phyloP scores from a whole-genome alignment of 2,329 filamentous ascomycete genomes.

The Aspergillus aculeatus region DNA sequence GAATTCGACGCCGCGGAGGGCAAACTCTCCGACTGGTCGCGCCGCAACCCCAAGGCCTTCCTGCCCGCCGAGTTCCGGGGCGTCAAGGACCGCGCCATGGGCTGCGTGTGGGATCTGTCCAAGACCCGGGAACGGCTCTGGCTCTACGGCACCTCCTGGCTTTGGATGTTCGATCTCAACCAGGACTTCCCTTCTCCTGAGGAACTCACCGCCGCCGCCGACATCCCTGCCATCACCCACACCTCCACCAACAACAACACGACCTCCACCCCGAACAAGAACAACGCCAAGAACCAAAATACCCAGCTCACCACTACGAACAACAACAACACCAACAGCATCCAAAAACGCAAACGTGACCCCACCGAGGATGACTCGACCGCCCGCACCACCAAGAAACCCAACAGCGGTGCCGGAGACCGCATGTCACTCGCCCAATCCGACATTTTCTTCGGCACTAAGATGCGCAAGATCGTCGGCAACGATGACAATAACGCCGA shows the following conservation, averaged over 20 bases:
- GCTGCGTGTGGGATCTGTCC: slow-evolving; percentile 75
- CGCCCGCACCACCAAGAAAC: slow-evolving; percentile 45
- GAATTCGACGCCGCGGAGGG: slow-evolving; percentile 79
- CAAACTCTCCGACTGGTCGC: slow-evolving; percentile 78
- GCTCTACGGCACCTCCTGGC: slow-evolving; percentile 81
- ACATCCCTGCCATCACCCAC: slow-evolving; percentile 20
- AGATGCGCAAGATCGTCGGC: slow-evolving; percentile 50
- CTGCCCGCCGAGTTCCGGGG: slow-evolving; percentile 73
- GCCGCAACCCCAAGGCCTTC: slow-evolving; percentile 72
- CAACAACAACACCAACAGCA: slow-evolving; percentile 6
- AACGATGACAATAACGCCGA: slow-evolving; percentile 37
- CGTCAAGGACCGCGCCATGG: slow-evolving; percentile 77
- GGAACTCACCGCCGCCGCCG: slow-evolving; percentile 23
- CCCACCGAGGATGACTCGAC: slow-evolving; percentile 38
- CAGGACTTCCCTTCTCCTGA: slow-evolving; percentile 59
- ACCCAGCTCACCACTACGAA: slow-evolving; percentile 5
- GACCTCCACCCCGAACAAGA: slow-evolving; percentile 6
- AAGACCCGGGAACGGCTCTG: slow-evolving; percentile 64
- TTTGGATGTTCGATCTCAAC: slow-evolving; percentile 88
- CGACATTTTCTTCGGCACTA: slow-evolving; percentile 45
- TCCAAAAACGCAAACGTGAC: slow-evolving; percentile 46
- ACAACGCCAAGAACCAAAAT: slow-evolving; percentile 15
- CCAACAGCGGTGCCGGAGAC: slow-evolving; percentile 58
- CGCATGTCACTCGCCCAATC: slow-evolving; percentile 48
- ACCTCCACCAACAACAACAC: slow-evolving; percentile 19